Percentiles rank a stretch among this genome's conserved stretches.
Conservation (phyloP, 345 rosid genomes). For the Pugionium cornutum region DNA sequence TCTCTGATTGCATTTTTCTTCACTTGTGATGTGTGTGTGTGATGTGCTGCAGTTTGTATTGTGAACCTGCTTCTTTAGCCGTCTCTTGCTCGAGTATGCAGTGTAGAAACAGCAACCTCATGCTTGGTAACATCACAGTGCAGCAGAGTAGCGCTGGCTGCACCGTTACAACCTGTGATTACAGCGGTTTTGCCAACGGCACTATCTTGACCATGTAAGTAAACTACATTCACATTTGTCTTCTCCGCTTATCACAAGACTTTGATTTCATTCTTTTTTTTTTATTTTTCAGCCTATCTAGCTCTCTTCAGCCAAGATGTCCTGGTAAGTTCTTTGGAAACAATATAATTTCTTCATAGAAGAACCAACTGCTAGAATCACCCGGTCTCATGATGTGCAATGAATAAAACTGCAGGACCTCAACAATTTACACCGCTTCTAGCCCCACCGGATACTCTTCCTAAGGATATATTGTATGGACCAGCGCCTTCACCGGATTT, state of each 20-base stretch:
- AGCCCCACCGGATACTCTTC: constrained; percentile 76
- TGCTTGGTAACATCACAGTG: constrained; percentile 73
- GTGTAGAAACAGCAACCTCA: constrained; percentile 77
- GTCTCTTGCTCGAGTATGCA: constrained; percentile 98
- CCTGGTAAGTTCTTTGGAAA: constrained; percentile 54
- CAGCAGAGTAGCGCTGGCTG: constrained; percentile 88
- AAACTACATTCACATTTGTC: too few species aligned
- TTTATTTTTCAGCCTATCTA: constrained; percentile 59
- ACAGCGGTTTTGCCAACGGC: constrained; percentile 78
- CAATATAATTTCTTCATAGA: neutral
- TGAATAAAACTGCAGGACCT: constrained; percentile 52
- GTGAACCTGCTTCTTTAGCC: constrained; percentile 81
- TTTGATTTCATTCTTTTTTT: constrained; percentile 9
- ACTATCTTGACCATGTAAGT: constrained; percentile 67
- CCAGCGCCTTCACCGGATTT: constrained; percentile 48
- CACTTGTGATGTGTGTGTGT: constrained; percentile 29
- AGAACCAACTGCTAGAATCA: neutral
- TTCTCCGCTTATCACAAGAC: too few species aligned
- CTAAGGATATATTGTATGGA: constrained; percentile 49
- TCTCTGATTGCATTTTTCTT: constrained; percentile 5
- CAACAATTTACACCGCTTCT: constrained; percentile 68
- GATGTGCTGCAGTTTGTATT: constrained; percentile 63
- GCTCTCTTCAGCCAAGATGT: constrained; percentile 83
- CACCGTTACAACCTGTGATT: constrained; percentile 75
- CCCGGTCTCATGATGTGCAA: constrained; percentile 17